Conservation (phyloP, 2,329 filamentous ascomycete species). For the Aspergillus luchuensis region DNA sequence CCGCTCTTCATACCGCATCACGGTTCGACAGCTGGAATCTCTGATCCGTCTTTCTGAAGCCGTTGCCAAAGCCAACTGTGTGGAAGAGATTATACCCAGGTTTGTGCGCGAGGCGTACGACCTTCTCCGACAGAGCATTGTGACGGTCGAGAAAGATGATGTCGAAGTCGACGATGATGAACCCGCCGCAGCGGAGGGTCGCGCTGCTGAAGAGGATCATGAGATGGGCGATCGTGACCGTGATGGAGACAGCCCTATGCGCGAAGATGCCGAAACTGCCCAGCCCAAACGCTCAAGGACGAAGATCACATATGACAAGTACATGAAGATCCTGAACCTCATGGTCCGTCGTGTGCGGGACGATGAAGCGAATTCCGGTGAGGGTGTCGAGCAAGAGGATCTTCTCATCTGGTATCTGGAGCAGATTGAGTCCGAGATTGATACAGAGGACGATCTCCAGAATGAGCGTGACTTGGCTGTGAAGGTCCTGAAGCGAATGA, state of each 20-base stretch:
- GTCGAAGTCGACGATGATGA: conserved; percentile 88
- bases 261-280: conserved; percentile 53
- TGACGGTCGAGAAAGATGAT: conserved; percentile 96
- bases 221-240: conserved; percentile 53
- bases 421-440: conserved; percentile 80
- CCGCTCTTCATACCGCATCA: conserved; percentile 95
- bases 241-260: conserved; percentile 57
- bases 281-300: conserved; percentile 62
- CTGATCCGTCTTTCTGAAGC: conserved; percentile 95
- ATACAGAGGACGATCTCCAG: conserved; percentile 78
- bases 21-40: conserved; percentile 90
- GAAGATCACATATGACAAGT: conserved; percentile 94
- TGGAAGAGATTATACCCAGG: conserved; percentile 78
- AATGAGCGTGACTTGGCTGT: conserved; percentile 70
- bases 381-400: conserved; percentile 82
- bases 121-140: conserved; percentile 89
- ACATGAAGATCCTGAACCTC: conserved; percentile 84
- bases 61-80: conserved; percentile 97
- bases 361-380: conserved; percentile 72
- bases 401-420: conserved; percentile 90
- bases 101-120: conserved; percentile 94
- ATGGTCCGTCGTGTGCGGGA: conserved; percentile 81
- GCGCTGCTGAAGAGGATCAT: conserved; percentile 51
- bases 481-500: conserved; percentile 93
- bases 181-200: conserved; percentile 51